These are phyloP conservation scores for Blastocystis sp. DNA, from an alignment of 352 stramenopile genomes.

Conservation along the genomic window DNA sequence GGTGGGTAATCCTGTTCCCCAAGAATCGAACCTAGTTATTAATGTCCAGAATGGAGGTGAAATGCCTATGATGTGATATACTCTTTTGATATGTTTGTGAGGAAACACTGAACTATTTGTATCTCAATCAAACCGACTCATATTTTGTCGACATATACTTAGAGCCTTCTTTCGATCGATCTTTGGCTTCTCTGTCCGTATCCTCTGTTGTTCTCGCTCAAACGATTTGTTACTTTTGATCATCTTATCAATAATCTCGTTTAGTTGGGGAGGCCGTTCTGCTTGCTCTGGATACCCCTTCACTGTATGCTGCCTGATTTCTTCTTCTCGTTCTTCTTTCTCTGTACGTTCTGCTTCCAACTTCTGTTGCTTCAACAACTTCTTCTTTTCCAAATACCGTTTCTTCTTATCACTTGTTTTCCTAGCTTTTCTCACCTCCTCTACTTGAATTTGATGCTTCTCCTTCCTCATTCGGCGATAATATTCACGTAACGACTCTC, in stretches of 20 bases:
- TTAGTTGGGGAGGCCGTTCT: conserved; percentile 39
- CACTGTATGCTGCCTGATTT: neutral
- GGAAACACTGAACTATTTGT: neutral
- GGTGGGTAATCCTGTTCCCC: neutral
- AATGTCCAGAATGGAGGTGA: neutral
- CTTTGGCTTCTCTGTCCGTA: neutral
- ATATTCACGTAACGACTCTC: conserved; percentile 9
- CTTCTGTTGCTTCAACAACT: conserved; percentile 3
- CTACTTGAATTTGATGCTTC: neutral
- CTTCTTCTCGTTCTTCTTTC: neutral
- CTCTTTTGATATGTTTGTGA: conserved; percentile 10
- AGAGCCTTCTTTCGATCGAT: conserved; percentile 10
- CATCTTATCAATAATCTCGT: conserved; percentile 50
- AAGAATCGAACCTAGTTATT: neutral
- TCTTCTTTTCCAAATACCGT: conserved; percentile 5
- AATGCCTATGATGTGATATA: conserved; percentile 2
- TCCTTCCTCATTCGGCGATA: conserved; percentile 35
- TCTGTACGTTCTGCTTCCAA: neutral
- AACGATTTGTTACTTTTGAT: conserved; percentile 32
- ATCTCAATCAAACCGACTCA: conserved; percentile 36
- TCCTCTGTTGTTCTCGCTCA: neutral
- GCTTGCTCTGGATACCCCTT: neutral
- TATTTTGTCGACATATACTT: neutral
- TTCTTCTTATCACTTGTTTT: conserved; percentile 15
- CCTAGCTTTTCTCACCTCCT: neutral